These are phyloP conservation scores for Periconia sp. DNA, from an alignment of 2,329 filamentous ascomycete genomes.

Conservation along the genomic window DNA sequence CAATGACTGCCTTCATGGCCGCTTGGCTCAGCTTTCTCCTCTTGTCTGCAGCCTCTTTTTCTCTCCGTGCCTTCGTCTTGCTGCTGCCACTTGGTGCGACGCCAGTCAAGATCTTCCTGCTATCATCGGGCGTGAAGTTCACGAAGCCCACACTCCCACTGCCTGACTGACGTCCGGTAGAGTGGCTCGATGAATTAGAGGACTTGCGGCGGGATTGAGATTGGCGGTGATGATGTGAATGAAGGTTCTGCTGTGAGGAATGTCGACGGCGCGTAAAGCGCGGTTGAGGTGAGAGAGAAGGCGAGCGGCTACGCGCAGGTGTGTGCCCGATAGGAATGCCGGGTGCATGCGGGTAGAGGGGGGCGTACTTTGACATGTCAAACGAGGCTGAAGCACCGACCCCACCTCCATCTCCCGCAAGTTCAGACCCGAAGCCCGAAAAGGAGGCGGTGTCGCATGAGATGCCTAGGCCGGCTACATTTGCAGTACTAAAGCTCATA, in stretches of 20 bases:
- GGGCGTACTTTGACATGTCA: slow-evolving; percentile 18
- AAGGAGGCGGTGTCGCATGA: slow-evolving; percentile 35
- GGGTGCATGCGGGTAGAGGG: slow-evolving; percentile 23
- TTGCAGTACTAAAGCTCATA: slow-evolving; percentile 11
- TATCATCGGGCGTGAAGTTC: slow-evolving; percentile 87
- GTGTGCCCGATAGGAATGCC: slow-evolving; percentile 23
- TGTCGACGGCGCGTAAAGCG: slow-evolving; percentile 33
- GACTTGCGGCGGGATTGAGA: slow-evolving; percentile 25
- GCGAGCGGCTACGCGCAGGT: slow-evolving; percentile 21
- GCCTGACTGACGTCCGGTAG: slow-evolving; percentile 46
- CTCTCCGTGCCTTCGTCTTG: slow-evolving; percentile 92
- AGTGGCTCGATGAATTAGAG: slow-evolving; percentile 26
- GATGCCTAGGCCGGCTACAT: slow-evolving; percentile 38
- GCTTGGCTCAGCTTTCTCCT: slow-evolving; percentile 71
- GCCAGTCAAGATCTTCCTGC: slow-evolving; percentile 78
- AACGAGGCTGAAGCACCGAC: slow-evolving; percentile 20
- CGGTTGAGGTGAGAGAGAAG: slow-evolving; percentile 30
- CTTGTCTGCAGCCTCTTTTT: slow-evolving; percentile 85
- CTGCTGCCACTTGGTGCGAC: slow-evolving; percentile 90
- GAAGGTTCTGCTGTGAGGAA: slow-evolving; percentile 11
- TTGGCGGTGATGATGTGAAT: slow-evolving; percentile 7
- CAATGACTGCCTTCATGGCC: slow-evolving; percentile 71
- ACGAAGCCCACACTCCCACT: slow-evolving; percentile 69
- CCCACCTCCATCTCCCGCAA: slow-evolving; percentile 11
- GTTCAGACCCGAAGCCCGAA: slow-evolving; percentile 19